Evolutionary conservation across 129 eudicot genomes (phyloP).

Genomic region (Flaveria brownii): DNA sequence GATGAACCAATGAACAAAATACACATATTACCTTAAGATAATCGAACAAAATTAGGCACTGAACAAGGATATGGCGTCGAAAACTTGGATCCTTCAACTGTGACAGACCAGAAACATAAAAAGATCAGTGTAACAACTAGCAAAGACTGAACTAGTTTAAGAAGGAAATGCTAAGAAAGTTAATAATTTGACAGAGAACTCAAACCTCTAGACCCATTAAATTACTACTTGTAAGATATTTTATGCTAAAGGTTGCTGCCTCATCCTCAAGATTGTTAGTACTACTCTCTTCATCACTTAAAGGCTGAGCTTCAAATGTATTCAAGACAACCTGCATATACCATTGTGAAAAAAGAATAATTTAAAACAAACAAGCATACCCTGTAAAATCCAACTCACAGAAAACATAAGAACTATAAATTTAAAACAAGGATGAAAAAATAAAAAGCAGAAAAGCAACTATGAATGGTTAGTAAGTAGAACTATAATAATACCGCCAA

Average conservation of each 20-base stretch:
- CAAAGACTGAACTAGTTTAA: constrained; percentile 15
- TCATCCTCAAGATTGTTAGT: constrained; percentile 85
- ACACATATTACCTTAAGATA: constrained; percentile 71
- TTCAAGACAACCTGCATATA: constrained; percentile 65
- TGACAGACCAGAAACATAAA: constrained; percentile 13
- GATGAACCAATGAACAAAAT: not conserved
- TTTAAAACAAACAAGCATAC: too few species aligned
- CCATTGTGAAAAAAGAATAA: constrained; percentile 1
- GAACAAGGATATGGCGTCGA: constrained; percentile 92
- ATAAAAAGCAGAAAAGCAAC: constrained; percentile 16
- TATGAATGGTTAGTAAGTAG: not conserved
- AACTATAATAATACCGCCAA: constrained; percentile 54
- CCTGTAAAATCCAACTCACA: too few species aligned
- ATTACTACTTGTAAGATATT: constrained; percentile 97
- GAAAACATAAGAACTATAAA: not conserved
- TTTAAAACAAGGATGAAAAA: not conserved
- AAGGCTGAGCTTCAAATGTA: constrained; percentile 92
- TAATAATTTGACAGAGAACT: constrained; percentile 2
- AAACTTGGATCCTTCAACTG: constrained; percentile 98
- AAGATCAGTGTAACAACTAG: constrained; percentile 8
- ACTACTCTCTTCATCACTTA: constrained; percentile 93
- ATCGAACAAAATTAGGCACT: constrained; percentile 88
- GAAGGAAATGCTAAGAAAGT: constrained; percentile 1
- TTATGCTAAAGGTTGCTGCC: constrained; percentile 83
- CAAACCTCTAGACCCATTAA: constrained; percentile 94